Conservation (phyloP, 208 protist genomes). For the Spongospora subterranea region DNA sequence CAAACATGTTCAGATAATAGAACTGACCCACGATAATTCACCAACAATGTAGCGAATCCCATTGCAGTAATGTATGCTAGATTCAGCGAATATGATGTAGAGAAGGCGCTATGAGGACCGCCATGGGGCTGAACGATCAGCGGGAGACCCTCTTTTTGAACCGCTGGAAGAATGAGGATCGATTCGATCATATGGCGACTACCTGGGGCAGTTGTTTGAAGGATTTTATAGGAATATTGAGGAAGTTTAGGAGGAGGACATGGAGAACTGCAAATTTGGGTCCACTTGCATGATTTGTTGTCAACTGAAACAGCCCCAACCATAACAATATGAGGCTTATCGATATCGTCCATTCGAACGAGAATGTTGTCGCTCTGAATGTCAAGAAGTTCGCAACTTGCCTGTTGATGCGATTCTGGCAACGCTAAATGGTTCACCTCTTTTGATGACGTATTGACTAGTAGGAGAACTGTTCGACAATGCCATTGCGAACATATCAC, state of each 20-base stretch:
- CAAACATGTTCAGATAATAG: background rate
- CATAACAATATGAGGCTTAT: too few relatives aligned
- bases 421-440: background rate
- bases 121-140: background rate
- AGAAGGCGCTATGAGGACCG: background rate
- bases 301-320: too few relatives aligned
- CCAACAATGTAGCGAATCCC: background rate
- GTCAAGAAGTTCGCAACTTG: too few relatives aligned
- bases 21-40: background rate
- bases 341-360: too few relatives aligned
- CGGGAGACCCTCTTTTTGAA: background rate
- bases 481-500: background rate
- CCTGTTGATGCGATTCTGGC: background rate
- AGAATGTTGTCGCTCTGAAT: too few relatives aligned
- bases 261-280: background rate
- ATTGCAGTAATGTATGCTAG: background rate
- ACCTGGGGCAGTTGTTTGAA: background rate
- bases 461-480: background rate
- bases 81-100: background rate
- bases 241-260: background rate
- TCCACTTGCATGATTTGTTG: background rate
- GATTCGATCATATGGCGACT: background rate
- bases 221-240: background rate
- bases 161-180: background rate
- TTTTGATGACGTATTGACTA: background rate